Base-by-base conservation (phyloP, 129 eudicot species). In the Erigeron canadensis region DNA sequence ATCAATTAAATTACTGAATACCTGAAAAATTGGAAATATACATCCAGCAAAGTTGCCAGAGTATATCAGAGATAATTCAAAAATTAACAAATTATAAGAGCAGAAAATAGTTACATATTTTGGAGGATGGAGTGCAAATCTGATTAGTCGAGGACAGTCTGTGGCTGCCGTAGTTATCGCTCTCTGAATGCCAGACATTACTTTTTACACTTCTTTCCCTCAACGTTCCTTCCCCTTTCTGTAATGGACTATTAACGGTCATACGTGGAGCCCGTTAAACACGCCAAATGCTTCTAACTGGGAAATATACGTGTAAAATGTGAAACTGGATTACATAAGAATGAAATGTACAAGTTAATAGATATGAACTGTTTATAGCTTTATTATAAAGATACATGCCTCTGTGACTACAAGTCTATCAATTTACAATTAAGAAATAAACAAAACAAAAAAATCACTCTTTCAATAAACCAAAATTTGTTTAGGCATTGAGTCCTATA, bases 121-220 rank as follows among this genome's bases (percentile, higher is more conserved):
- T 16, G 83, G 83, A 74, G 79, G 67, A 63, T 79, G 70, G 12
- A 79, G 79, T 60, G 72, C 79, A 47, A 79, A 67, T 79, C 71
- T 73, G 76, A 69, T 67, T 19, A 79, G 55, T 22, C 72, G 57
- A 39, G 76, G 75, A 50, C 72, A 28, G 46, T 75, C 57, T 59
- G 71, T 67, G 67, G 71, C 67, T 19, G 55, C 62, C 57, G 69
- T 56, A 46, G 37, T 72, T 67, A 79, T 28, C 1, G 34, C 34
- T 28, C 34, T 28, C 34, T 28, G 34, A 28, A 28, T 28, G 34
- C 34, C 34, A 28, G 34, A 28, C 34, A 28, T 28, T 28, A 1
- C 34, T 28, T 28, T 28, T 28, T 28, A 28, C 34, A 3, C 3
- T 45, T 45, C 50, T 45, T 45, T 45, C 13, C 13, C 50, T 7